These are phyloP conservation scores for Colletotrichum musicola DNA, from an alignment of 2,329 filamentous ascomycete species.

Conservation along the genomic window DNA sequence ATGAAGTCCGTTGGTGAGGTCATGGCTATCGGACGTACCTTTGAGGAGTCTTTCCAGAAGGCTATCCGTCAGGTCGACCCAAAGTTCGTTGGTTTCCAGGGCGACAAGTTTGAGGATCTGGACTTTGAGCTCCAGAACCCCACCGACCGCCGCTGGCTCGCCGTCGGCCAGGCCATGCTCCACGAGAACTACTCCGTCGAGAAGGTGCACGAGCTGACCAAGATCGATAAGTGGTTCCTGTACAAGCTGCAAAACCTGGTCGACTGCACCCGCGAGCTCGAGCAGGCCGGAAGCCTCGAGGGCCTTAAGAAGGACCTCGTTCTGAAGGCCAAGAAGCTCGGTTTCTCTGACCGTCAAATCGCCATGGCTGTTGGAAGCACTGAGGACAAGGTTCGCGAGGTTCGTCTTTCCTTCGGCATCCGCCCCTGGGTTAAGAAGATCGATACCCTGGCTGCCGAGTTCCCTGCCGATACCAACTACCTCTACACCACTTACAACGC, in stretches of 20 bases:
- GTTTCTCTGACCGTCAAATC: conserved; percentile 98
- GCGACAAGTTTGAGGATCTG: conserved; percentile 92
- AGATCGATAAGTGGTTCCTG: conserved; percentile 99
- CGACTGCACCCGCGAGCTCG: conserved; percentile 86
- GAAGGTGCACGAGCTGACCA: conserved; percentile 90
- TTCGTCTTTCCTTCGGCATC: conserved; percentile 88
- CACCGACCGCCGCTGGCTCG: conserved; percentile 96
- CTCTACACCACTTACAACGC: conserved; percentile 99
- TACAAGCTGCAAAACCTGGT: conserved; percentile 99
- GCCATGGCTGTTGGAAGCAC: conserved; percentile 85
- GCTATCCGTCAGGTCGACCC: conserved; percentile 98
- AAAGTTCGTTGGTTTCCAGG: conserved; percentile 91
- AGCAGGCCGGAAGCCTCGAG: conserved; percentile 84
- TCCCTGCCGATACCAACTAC: conserved; percentile 95
- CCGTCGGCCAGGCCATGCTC: conserved; percentile 97
- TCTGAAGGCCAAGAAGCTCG: conserved; percentile 94
- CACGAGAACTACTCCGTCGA: conserved; percentile 97
- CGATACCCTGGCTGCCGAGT: conserved; percentile 96
- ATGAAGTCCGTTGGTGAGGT: conserved; percentile 99
- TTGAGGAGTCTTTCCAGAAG: conserved; percentile 99
- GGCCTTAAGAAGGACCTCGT: conserved; percentile 90
- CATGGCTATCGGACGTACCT: conserved; percentile 98
- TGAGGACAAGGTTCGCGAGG: conserved; percentile 90
- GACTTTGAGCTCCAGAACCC: conserved; percentile 92
- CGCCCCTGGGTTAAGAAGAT: conserved; percentile 98